phyloP scores from a whole-genome alignment of 495 filamentous ascomycete species.

The Thozetella sp. region DNA sequence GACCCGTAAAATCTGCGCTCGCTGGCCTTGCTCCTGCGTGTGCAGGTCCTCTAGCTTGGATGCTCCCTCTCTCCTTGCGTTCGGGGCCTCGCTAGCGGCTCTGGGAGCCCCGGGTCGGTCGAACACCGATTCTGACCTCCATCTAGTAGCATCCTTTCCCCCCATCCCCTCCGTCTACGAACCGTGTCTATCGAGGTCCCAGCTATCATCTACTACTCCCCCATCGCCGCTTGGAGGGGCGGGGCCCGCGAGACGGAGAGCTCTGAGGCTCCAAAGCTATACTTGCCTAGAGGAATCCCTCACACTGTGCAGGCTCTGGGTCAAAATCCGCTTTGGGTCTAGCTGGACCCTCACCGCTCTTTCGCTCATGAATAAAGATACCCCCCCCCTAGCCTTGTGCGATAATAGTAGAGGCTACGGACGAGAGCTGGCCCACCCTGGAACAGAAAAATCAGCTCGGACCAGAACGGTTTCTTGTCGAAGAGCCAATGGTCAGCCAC shows the following conservation, averaged over 20 bases:
- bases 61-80: background rate
- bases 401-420: background rate
- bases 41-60: background rate
- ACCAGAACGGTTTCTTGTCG: background rate
- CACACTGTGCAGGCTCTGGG: background rate
- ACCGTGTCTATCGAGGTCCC: background rate
- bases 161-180: background rate
- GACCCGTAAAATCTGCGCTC: constrained; percentile 14
- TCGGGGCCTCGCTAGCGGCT: background rate
- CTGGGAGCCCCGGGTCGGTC: background rate
- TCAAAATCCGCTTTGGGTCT: background rate
- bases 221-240: background rate
- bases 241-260: no score
- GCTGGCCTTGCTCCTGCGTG: background rate
- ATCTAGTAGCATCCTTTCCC: background rate
- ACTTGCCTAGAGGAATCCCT: background rate
- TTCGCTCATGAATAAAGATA: background rate
- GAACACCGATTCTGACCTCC: background rate
- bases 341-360: constrained; percentile 2
- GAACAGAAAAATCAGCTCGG: background rate
- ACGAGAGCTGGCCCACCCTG: background rate
- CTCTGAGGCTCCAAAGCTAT: background rate
- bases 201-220: background rate
- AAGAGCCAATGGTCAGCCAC: background rate
- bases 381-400: background rate